Conservation (phyloP, 1,284 basidiomycete genomes). For the Heterobasidion occidentale region DNA sequence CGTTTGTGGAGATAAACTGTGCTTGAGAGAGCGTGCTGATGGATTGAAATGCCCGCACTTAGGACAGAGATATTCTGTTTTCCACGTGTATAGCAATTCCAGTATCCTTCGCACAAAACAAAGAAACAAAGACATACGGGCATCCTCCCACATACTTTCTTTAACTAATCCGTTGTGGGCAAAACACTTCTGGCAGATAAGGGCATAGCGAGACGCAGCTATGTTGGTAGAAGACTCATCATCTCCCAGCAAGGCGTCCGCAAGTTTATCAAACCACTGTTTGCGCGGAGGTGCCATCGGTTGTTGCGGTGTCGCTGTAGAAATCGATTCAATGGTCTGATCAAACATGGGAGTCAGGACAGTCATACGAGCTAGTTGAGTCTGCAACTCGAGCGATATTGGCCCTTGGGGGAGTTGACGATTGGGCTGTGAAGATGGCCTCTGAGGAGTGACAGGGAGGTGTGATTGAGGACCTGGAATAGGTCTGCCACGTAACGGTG, state of each 20-base stretch:
- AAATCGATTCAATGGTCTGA: neutral
- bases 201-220: slow-evolving; percentile 70
- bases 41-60: slow-evolving; percentile 72
- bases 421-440: slow-evolving; percentile 10
- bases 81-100: neutral
- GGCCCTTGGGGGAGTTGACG: slow-evolving; percentile 14
- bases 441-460: slow-evolving; percentile 18
- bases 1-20: neutral
- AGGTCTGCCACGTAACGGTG: slow-evolving; percentile 21
- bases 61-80: slow-evolving; percentile 64
- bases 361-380: slow-evolving; percentile 33
- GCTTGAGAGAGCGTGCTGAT: slow-evolving; percentile 31
- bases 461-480: slow-evolving; percentile 4
- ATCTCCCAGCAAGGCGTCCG: slow-evolving; percentile 81
- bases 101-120: neutral
- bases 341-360: neutral
- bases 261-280: slow-evolving; percentile 84
- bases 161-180: slow-evolving; percentile 92
- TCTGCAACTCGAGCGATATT: slow-evolving; percentile 21
- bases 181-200: slow-evolving; percentile 93
- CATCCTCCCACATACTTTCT: slow-evolving; percentile 83
- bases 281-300: slow-evolving; percentile 57
- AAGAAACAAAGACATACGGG: slow-evolving; percentile 55
- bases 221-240: slow-evolving; percentile 52
- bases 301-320: slow-evolving; percentile 27